Base-by-base conservation (phyloP, 352 stramenopile genomes). In the Phytophthora europaea region DNA sequence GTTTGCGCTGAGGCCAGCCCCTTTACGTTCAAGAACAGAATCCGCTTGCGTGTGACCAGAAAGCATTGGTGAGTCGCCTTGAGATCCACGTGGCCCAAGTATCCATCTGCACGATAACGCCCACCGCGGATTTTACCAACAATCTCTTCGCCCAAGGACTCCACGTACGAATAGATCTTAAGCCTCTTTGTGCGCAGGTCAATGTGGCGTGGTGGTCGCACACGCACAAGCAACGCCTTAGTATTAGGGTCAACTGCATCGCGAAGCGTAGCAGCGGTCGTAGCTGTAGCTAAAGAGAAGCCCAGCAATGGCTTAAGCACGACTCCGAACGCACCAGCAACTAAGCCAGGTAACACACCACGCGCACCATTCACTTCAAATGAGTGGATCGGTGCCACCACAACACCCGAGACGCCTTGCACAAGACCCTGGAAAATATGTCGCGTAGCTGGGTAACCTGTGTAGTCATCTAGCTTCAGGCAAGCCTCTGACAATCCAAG, bases 351-450 rank as follows among this genome's bases (percentile, higher is more conserved):
- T 6, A 96, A 60, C 4, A 97, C 77, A 52, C 90, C 90, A n/a
- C 85, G 83, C 26, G 83, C 82, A 3, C 90, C 90, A 33, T 93
- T 93, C 9, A 93, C 56, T 66, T 97, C 88, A 18, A 96, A 89
- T 9, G 90, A 84, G 64, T 94, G 87, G 50, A 97, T 97, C 2
- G 90, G 90, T 0, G 89, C 88, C 3, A 97, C 90, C 6, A 95
- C 89, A 9, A 97, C 72, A 36, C 90, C 90, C 1, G 90, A 96
- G 23, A 95, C 87, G 31, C 90, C 89, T 69, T 97, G 90, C 13
- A 90, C 90, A 15, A 97, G 85, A 9, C 88, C 90, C 66, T 97
- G 90, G 57, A 96, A 97, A 36, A 97, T 94, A 68, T 95, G 94
- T 13, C 87, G 83, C 8, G 90, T 94, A 6, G 89, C 87, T 5